These are phyloP conservation scores for Pochonia chlamydosporia DNA, from an alignment of 2,329 filamentous ascomycete species.

Conservation along the genomic window DNA sequence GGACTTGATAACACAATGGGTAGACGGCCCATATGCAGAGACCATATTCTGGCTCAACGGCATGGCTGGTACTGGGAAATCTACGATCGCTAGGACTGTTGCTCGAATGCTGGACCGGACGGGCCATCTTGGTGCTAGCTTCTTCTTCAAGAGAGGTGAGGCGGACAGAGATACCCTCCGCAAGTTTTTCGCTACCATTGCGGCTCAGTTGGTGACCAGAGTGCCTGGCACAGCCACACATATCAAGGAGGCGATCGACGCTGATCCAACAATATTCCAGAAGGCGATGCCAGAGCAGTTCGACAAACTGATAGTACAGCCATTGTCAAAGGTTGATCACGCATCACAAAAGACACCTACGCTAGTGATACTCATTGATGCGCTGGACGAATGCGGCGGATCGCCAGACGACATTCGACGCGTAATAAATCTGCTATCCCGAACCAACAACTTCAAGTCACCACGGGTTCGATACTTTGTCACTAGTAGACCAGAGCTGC, in stretches of 20 bases:
- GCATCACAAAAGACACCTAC: background rate
- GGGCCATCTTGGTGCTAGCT: conserved; percentile 26
- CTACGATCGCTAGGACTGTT: conserved; percentile 30
- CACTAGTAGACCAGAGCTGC: conserved; percentile 34
- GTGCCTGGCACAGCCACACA: conserved; percentile 21
- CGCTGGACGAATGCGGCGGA: conserved; percentile 19
- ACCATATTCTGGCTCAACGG: conserved; percentile 31
- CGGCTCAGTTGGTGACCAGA: conserved; percentile 22
- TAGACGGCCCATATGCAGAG: conserved; percentile 12
- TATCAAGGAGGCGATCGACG: conserved; percentile 23
- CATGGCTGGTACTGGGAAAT: conserved; percentile 34
- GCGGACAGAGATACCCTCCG: conserved; percentile 27
- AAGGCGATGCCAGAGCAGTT: conserved; percentile 32
- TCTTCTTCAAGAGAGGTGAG: conserved; percentile 40
- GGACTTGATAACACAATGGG: conserved; percentile 19
- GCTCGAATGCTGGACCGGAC: conserved; percentile 6
- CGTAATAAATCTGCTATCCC: conserved; percentile 18
- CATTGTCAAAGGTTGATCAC: conserved; percentile 16
- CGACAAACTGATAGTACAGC: conserved; percentile 30
- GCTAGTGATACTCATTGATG: conserved; percentile 29
- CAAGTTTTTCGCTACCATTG: conserved; percentile 35
- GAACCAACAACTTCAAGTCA: background rate
- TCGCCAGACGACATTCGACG: conserved; percentile 22
- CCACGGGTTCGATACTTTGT: conserved; percentile 27
- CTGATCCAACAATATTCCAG: conserved; percentile 20